Percentiles rank a stretch among this genome's conserved stretches.
Conservation (phyloP, 1,284 basidiomycete genomes). For the Ceratobasidium sp. region DNA sequence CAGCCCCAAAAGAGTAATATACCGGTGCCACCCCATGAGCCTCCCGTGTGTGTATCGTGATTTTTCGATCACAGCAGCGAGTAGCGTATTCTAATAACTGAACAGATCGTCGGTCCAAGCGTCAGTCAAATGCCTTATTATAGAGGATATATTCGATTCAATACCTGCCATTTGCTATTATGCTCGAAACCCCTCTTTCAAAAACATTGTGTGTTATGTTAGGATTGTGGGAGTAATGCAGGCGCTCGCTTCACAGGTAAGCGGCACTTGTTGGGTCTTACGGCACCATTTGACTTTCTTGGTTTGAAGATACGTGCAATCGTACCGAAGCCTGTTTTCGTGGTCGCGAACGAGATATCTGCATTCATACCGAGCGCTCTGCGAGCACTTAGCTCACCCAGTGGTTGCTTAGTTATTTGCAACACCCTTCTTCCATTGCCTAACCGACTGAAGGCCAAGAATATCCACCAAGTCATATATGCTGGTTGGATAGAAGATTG, state of each 20-base stretch:
- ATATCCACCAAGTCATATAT: conserved; percentile 5
- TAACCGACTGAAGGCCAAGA: not conserved
- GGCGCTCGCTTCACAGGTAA: not conserved
- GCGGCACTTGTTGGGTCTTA: too few relatives aligned
- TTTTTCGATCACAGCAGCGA: too few relatives aligned
- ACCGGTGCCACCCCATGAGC: too few relatives aligned
- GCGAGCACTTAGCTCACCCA: not conserved
- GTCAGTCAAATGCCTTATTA: not conserved
- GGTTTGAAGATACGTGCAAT: not conserved
- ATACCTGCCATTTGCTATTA: conserved; percentile 1
- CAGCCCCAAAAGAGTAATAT: too few relatives aligned
- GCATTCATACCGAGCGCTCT: not conserved
- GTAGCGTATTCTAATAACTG: too few relatives aligned
- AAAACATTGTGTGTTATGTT: conserved; percentile 15
- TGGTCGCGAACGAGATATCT: not conserved
- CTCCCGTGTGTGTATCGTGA: too few relatives aligned
- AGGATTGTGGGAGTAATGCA: conserved; percentile 1
- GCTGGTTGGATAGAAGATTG: not conserved
- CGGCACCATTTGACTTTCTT: too few relatives aligned
- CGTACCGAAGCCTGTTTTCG: conserved; percentile 5
- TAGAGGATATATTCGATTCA: conserved; percentile 3
- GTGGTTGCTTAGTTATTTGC: not conserved
- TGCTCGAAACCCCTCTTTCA: not conserved
- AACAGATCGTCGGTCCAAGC: not conserved
- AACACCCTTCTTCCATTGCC: not conserved